These are phyloP conservation scores for Trichomonas gallinae DNA, from an alignment of 208 protist genomes.

Conservation along the genomic window DNA sequence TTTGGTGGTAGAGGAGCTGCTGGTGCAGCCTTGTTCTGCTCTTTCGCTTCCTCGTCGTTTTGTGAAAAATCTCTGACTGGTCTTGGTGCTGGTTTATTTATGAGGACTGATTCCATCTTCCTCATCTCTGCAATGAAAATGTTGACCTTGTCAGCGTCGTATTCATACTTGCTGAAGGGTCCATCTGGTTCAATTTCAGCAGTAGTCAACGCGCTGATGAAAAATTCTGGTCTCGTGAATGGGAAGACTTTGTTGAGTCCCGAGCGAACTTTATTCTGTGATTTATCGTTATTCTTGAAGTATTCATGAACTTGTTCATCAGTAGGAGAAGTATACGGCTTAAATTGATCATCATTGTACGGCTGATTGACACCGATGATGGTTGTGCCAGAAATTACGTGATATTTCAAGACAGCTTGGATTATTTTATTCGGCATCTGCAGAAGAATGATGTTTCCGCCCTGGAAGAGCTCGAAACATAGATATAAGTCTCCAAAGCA, in stretches of 20 bases:
- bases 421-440: not conserved
- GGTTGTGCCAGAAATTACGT: not conserved
- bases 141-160: not conserved
- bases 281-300: not conserved
- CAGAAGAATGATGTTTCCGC: not conserved
- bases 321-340: not conserved
- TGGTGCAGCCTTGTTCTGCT: not conserved
- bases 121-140: not conserved
- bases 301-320: not conserved
- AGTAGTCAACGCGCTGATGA: not conserved
- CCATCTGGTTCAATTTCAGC: not conserved
- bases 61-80: not conserved
- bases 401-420: not conserved
- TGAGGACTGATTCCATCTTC: not conserved
- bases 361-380: constrained; percentile 18
- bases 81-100: not conserved
- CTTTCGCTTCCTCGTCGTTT: not conserved
- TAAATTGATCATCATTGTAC: not conserved
- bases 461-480: not conserved
- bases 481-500: not conserved
- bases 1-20: not conserved
- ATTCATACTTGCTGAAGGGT: not conserved
- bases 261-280: not conserved
- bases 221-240: not conserved
- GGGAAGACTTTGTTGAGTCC: not conserved